Evolutionary conservation across 2,329 filamentous ascomycete genomes (phyloP), one percentile per base, ranked within the genome.

Genomic region (Fusarium sp.): DNA sequence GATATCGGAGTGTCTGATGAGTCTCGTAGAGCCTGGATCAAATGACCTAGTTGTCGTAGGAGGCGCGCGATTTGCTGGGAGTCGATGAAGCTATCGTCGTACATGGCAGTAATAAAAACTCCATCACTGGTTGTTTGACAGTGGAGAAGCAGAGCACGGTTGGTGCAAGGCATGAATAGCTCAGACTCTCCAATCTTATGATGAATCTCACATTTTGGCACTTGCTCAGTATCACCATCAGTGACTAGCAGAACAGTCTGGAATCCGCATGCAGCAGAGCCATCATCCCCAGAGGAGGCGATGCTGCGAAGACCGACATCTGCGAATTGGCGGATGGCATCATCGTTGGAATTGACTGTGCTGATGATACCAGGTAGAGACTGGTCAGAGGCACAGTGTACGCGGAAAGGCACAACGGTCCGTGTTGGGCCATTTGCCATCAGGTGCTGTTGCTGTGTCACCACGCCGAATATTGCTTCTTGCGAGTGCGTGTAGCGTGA

Each of bases 161-260:
- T 65, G 1, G 39, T 59, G 30, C 64, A 67, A 14, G 64, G 64
- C 16, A 67, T 47, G 11, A 67, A 59, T 1, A 10, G 28, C 8
- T 58, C 61, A 7, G 51, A n/a, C 3, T 53, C 45, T 4, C 13
- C 39, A 8, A 15, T 53, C 39, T 42, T 64, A 0, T n/a, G 39
- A 1, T 39, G 60, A 14, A 58, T 36, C 10, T 64, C 45, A 7
- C 45, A 44, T 6, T 22, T 26, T 5, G 44, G 1, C 0, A 13
- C 6, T 13, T 16, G 20, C 9, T 36, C 18, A 12, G 24, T 16
- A 0, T 36, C 24, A 1, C 22, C 16, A 15, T 67, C 22, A 0
- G 66, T 54, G 7, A 69, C 63, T 13, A 61, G 10, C 5, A 69
- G 31, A 5, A 67, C 57, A 7, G 66, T 67, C 33, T 69, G 66